Evolutionary conservation across 805 yeast genomes (phyloP).

Genomic region (Spathaspora boniae): DNA sequence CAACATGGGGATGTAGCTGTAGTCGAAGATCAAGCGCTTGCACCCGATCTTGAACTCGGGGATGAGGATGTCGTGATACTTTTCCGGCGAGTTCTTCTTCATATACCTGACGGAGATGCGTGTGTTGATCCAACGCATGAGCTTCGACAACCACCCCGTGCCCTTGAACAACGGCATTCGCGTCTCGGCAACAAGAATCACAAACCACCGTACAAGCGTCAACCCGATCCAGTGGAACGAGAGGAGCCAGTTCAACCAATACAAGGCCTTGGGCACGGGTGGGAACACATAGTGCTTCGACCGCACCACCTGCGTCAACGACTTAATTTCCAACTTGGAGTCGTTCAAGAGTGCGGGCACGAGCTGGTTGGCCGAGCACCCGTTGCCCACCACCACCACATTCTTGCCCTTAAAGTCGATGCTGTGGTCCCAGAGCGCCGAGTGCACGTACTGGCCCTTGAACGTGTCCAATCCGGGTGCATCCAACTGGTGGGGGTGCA

Average conservation of each 20-base stretch:
- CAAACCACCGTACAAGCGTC: slow-evolving; percentile 24
- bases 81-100: slow-evolving; percentile 25
- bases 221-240: slow-evolving; percentile 27
- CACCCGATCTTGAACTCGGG: slow-evolving; percentile 42
- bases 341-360: slow-evolving; percentile 31
- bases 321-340: slow-evolving; percentile 16
- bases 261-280: slow-evolving; percentile 26
- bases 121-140: slow-evolving; percentile 23
- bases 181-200: slow-evolving; percentile 27
- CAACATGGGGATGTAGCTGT: slow-evolving; percentile 31
- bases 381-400: slow-evolving; percentile 40
- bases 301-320: slow-evolving; percentile 30
- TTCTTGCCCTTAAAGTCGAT: slow-evolving; percentile 31
- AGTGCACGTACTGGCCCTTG: slow-evolving; percentile 38
- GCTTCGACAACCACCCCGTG: slow-evolving; percentile 20
- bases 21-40: slow-evolving; percentile 38
- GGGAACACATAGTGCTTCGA: slow-evolving; percentile 39
- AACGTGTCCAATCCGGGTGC: slow-evolving; percentile 32
- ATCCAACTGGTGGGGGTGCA: slow-evolving; percentile 28
- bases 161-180: slow-evolving; percentile 37
- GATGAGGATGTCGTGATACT: slow-evolving; percentile 29
- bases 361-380: slow-evolving; percentile 42
- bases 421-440: slow-evolving; percentile 36
- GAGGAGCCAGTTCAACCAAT: slow-evolving; percentile 18
- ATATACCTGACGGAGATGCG: slow-evolving; percentile 21